Conservation (phyloP, 2,329 filamentous ascomycete genomes). For the Botrytis paeoniae region DNA sequence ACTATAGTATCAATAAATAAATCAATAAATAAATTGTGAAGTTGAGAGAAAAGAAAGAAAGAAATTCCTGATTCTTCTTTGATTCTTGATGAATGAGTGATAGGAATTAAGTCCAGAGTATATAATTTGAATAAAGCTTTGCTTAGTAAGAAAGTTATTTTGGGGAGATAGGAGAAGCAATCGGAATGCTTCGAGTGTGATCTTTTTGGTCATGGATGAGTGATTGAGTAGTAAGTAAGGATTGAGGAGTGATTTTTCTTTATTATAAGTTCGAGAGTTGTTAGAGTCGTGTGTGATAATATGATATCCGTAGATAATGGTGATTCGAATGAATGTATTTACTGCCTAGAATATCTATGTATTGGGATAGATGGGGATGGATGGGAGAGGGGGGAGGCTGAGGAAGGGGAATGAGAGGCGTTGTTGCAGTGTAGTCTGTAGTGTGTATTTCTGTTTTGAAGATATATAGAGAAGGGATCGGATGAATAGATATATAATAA, state of each 20-base stretch:
- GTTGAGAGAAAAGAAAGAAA: too few relatives aligned
- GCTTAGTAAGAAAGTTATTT: fast-evolving
- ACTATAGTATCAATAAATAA: too few relatives aligned
- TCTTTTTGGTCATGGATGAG: too few relatives aligned
- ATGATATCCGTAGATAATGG: too few relatives aligned
- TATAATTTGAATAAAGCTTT: neutral
- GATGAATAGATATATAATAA: neutral
- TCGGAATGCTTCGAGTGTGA: neutral
- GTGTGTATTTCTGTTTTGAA: neutral
- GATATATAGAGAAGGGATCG: fast-evolving
- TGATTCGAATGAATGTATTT: neutral
- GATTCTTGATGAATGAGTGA: neutral
- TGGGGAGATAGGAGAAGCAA: neutral
- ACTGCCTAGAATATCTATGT: neutral
- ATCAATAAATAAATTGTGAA: neutral
- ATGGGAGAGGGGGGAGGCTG: too few relatives aligned
- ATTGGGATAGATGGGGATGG: neutral
- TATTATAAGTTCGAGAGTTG: too few relatives aligned
- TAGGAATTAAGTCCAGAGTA: fast-evolving
- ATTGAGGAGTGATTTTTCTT: too few relatives aligned
- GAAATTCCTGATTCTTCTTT: neutral
- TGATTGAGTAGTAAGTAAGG: too few relatives aligned
- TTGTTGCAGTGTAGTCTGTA: neutral
- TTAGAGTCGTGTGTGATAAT: too few relatives aligned
- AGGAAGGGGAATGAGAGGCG: neutral